Evolutionary conservation across 257 asterid species (phyloP).

Genomic region (Petrea volubilis): DNA sequence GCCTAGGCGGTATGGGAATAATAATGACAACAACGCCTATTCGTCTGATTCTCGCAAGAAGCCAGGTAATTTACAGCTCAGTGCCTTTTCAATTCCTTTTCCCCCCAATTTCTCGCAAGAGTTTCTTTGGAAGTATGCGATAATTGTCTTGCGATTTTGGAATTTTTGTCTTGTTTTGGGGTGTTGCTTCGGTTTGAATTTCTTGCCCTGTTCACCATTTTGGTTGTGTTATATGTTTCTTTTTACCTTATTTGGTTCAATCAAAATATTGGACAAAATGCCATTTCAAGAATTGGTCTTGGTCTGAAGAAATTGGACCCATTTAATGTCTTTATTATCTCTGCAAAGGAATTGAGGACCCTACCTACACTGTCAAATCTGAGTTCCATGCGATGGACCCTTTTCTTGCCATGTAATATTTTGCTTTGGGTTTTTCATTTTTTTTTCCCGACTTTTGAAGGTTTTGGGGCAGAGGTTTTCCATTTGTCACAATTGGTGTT

Average conservation of each 20-base stretch:
- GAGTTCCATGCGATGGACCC: slow-evolving; percentile 26
- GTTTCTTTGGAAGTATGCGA: slow-evolving; percentile 3
- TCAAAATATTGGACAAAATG: background rate
- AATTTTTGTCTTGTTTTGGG: too few relatives aligned
- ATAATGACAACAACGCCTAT: slow-evolving; percentile 2
- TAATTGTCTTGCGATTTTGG: background rate
- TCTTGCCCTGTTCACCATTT: background rate
- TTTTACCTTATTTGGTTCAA: slow-evolving; percentile 12
- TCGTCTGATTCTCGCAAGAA: slow-evolving; percentile 50
- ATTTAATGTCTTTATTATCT: slow-evolving; percentile 17
- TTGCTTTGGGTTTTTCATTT: too few relatives aligned
- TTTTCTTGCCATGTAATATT: slow-evolving; percentile 16
- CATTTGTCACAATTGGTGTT: background rate
- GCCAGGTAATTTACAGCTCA: slow-evolving; percentile 51
- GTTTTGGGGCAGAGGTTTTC: slow-evolving; percentile 23
- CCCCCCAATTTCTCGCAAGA: background rate
- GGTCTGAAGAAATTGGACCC: slow-evolving; percentile 21
- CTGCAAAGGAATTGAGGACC: slow-evolving; percentile 22
- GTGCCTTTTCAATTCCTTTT: background rate
- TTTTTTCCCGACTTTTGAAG: too few relatives aligned
- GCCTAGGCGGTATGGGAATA: slow-evolving; percentile 56
- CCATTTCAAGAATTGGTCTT: slow-evolving; percentile 20
- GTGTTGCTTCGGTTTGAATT: background rate
- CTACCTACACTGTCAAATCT: too few relatives aligned
- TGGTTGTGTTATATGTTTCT: background rate